Base-by-base conservation (phyloP, 2,329 filamentous ascomycete species). In the Macrophomina tecta region DNA sequence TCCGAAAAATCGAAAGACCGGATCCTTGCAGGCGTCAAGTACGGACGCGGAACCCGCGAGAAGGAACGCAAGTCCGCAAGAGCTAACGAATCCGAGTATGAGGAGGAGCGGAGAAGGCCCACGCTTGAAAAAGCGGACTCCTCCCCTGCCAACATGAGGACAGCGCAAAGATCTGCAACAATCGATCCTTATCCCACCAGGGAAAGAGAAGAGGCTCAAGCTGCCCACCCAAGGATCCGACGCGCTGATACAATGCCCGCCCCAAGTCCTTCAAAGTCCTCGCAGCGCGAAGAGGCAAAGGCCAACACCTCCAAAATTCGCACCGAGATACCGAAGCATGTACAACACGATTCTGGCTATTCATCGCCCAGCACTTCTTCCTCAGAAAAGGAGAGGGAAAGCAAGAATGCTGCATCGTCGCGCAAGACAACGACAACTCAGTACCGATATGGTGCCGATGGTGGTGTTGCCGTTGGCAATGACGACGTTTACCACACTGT, bases 161-260 rank as follows among this genome's bases (percentile, higher is more conserved):
- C 74, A 16, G 32, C 63, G 14, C 71, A 74, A 58, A 77, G 77
- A 66, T 73, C 77, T 3, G 74, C 74, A 64, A 79, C 72, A 40
- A 70, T 73, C 38, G 69, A 68, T 28, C 67, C 70, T 18, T 71
- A 71, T 30, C 23, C 23, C 72, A 74, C 16, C 63, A 75, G 73
- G 28, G 67, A 71, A 32, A 76, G 56, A 46, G 56, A 61, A 36
- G 56, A 61, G 28, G 30, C 40, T 14, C 23, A 76, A 7, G 72
- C 73, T 16, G 75, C 76, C 58, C 76, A 76, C 64, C 75, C 75
- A 4, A 67, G 66, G 42, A 73, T 82, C 52, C 76, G 73, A 60
- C 81, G 82, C 67, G 75, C 81, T 34, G 76, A 82, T 60, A 83
- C 80, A 0, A 82, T 81, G 81, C 81, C 77, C 3, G 56, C 56